Conservation (phyloP, 495 filamentous ascomycete species). For the Cenococcum geophilum region DNA sequence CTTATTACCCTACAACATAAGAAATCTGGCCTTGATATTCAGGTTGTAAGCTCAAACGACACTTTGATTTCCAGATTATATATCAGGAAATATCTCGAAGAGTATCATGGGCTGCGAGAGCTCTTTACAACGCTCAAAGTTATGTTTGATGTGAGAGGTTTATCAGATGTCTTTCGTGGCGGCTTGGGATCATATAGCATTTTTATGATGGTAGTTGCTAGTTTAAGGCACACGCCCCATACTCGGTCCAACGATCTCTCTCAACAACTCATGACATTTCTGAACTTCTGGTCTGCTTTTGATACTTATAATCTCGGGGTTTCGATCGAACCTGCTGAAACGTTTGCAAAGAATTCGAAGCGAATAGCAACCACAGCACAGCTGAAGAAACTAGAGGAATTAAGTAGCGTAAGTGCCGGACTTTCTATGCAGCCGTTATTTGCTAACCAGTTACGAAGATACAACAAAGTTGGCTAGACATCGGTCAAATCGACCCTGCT, state of each 20-base stretch:
- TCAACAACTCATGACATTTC: slow-evolving; percentile 31
- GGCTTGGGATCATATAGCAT: slow-evolving; percentile 48
- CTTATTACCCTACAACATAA: slow-evolving; percentile 39
- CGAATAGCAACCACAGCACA: slow-evolving; percentile 11
- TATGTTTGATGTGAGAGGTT: slow-evolving; percentile 44
- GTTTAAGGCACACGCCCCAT: slow-evolving; percentile 38
- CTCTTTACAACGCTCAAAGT: slow-evolving; percentile 47
- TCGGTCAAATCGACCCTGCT: slow-evolving; percentile 1
- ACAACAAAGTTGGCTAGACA: background rate
- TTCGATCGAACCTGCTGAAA: slow-evolving; percentile 46
- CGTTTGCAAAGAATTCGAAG: slow-evolving; percentile 36
- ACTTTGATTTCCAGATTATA: slow-evolving; percentile 38
- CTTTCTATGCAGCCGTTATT: background rate
- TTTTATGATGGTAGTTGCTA: slow-evolving; percentile 52
- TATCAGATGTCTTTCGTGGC: slow-evolving; percentile 43
- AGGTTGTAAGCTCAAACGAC: slow-evolving; percentile 42
- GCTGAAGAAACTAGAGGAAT: slow-evolving; percentile 10
- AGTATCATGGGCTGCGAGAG: slow-evolving; percentile 46
- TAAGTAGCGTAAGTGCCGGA: slow-evolving; percentile 6
- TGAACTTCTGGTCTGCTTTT: slow-evolving; percentile 46
- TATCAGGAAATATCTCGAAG: slow-evolving; percentile 43
- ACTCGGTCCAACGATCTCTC: slow-evolving; percentile 26
- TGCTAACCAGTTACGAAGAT: background rate
- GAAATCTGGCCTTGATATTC: slow-evolving; percentile 45
- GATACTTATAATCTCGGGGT: slow-evolving; percentile 46